Percentiles rank a stretch among this genome's conserved stretches.
Conservation (phyloP, 202 grass and related monocot genomes). For the Cymbopogon flexuosus region DNA sequence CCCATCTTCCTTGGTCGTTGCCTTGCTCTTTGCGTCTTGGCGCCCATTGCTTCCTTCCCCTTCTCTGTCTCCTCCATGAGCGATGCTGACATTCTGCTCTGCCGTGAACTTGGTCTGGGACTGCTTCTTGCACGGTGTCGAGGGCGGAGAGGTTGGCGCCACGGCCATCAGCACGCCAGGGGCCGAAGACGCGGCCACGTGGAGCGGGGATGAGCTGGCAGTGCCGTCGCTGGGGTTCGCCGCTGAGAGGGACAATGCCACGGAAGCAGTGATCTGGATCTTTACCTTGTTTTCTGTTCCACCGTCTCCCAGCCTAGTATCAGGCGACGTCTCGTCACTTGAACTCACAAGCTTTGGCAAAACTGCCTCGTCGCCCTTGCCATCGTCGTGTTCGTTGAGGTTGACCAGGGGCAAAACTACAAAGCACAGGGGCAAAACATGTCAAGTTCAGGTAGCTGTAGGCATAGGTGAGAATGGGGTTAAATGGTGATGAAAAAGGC, state of each 20-base stretch:
- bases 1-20: too few relatives aligned
- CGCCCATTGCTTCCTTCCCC: too few relatives aligned
- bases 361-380: not conserved
- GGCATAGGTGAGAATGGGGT: not conserved
- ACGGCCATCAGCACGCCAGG: not conserved
- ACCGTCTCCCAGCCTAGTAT: not conserved
- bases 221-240: not conserved
- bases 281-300: not conserved
- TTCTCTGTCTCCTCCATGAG: too few relatives aligned
- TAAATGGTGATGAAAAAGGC: not conserved
- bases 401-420: not conserved
- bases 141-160: not conserved
- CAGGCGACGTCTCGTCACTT: not conserved
- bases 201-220: not conserved
- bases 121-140: constrained; percentile 27
- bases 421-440: not conserved
- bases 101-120: too few relatives aligned
- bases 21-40: too few relatives aligned
- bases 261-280: not conserved
- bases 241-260: not conserved
- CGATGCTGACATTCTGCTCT: too few relatives aligned
- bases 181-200: not conserved
- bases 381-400: not conserved
- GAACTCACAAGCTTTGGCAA: not conserved
- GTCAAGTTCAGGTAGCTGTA: not conserved